phyloP scores from a whole-genome alignment of 2,329 filamentous ascomycete species.

The Pezicula rhizophila region DNA sequence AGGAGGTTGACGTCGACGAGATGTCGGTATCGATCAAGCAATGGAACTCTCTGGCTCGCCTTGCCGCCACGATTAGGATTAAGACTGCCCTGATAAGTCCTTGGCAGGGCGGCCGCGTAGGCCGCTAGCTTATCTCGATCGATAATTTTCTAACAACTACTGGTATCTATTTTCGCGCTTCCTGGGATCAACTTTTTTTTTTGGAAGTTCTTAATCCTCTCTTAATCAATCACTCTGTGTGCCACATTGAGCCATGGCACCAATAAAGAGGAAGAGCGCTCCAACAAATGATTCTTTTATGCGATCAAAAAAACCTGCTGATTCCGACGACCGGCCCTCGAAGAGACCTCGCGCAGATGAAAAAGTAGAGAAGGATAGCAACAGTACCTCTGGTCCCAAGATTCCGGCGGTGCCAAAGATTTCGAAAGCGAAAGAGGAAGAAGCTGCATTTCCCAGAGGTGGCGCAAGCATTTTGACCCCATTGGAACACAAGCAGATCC shows the following conservation, averaged over 20 bases:
- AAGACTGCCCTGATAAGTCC: not conserved
- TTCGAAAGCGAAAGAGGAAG: slow-evolving; percentile 63
- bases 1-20: not conserved
- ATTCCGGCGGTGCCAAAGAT: slow-evolving; percentile 21
- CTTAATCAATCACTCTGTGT: not conserved
- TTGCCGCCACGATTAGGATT: too few species aligned
- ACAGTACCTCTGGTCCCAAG: slow-evolving; percentile 11
- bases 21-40: not conserved
- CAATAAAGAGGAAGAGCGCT: slow-evolving; percentile 26
- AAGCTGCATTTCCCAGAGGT: slow-evolving; percentile 85
- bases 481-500: slow-evolving; percentile 92
- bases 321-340: slow-evolving; percentile 20
- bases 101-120: not conserved
- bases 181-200: not conserved
- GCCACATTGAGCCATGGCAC: slow-evolving; percentile 23
- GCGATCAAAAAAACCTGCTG: slow-evolving; percentile 20
- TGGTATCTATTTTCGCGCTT: not conserved
- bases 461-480: slow-evolving; percentile 87
- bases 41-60: too few species aligned
- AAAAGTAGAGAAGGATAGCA: slow-evolving; percentile 13
- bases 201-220: not conserved
- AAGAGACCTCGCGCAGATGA: slow-evolving; percentile 24
- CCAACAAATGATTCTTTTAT: slow-evolving; percentile 28
- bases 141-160: not conserved
- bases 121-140: not conserved